phyloP scores from a whole-genome alignment of 75 land plant species.

The Isoetes taiwanensis region DNA sequence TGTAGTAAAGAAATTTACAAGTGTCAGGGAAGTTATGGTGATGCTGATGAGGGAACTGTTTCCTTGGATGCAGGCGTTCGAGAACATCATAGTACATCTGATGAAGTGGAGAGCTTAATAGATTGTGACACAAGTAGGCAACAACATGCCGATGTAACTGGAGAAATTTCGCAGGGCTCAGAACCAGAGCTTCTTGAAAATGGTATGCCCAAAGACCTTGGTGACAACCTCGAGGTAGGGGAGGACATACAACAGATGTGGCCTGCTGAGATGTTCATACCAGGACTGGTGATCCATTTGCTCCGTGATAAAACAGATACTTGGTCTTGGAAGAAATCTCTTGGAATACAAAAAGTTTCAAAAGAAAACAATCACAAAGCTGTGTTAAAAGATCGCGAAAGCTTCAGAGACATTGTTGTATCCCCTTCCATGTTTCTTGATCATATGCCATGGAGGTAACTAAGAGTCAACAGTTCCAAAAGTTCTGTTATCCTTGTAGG shows the following conservation, averaged over 20 bases:
- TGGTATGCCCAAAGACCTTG: slow-evolving; percentile 13
- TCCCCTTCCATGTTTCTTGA: slow-evolving; percentile 85
- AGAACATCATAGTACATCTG: neutral
- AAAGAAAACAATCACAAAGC: slow-evolving; percentile 45
- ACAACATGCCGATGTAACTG: neutral
- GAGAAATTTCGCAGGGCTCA: neutral
- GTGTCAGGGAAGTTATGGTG: neutral
- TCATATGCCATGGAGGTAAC: slow-evolving; percentile 93
- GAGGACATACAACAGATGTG: slow-evolving; percentile 8
- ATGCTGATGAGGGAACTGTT: slow-evolving; percentile 11
- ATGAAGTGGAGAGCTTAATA: slow-evolving; percentile 5
- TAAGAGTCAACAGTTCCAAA: neutral
- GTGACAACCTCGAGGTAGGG: slow-evolving; percentile 2
- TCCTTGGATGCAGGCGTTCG: slow-evolving; percentile 18
- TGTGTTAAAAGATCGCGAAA: slow-evolving; percentile 39
- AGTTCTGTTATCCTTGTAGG: neutral
- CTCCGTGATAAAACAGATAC: slow-evolving; percentile 14
- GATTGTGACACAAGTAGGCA: neutral
- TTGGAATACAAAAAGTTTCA: too few relatives aligned
- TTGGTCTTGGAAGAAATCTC: neutral
- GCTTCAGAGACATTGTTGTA: slow-evolving; percentile 57
- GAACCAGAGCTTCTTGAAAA: neutral
- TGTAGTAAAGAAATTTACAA: too few relatives aligned
- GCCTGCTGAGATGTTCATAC: slow-evolving; percentile 57
- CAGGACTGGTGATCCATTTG: slow-evolving; percentile 72